Evolutionary conservation across 108 stramenopile genomes (phyloP).

Genomic region (Pseudonitzschia delicatissima): DNA sequence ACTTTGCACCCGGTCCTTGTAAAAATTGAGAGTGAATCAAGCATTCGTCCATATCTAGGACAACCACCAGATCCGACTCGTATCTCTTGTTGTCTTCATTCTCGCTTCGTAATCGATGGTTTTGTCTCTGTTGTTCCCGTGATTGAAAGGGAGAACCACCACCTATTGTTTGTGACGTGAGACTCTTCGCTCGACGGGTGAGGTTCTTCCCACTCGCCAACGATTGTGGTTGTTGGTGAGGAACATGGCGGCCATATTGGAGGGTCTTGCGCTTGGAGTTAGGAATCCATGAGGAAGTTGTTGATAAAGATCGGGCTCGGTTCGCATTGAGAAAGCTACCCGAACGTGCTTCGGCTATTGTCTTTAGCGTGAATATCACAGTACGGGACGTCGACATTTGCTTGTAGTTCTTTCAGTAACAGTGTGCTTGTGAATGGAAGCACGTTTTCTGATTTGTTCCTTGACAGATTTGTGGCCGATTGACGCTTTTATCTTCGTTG

Average conservation of each 20-base stretch:
- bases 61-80: slow-evolving; percentile 85
- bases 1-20: slow-evolving; percentile 40
- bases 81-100: slow-evolving; percentile 12
- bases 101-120: slow-evolving; percentile 4
- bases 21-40: slow-evolving; percentile 96
- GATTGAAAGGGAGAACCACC: background rate
- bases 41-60: slow-evolving; percentile 99
- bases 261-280: slow-evolving; percentile 1
- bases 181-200: slow-evolving; percentile 36
- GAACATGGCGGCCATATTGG: background rate
- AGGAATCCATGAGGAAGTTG: slow-evolving; percentile 3
- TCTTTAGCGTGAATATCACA: background rate
- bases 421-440: no score
- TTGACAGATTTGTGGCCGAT: no score
- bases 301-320: background rate
- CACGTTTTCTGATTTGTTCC: no score
- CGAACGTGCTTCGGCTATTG: background rate
- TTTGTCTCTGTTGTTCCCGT: background rate
- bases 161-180: slow-evolving; percentile 5
- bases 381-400: background rate
- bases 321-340: background rate
- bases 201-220: slow-evolving; percentile 37
- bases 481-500: no score
- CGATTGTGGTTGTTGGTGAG: slow-evolving; percentile 26
- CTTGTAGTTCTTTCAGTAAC: no score